phyloP scores from a whole-genome alignment of 1,139 yeast genomes.

The Pichia sp. region DNA sequence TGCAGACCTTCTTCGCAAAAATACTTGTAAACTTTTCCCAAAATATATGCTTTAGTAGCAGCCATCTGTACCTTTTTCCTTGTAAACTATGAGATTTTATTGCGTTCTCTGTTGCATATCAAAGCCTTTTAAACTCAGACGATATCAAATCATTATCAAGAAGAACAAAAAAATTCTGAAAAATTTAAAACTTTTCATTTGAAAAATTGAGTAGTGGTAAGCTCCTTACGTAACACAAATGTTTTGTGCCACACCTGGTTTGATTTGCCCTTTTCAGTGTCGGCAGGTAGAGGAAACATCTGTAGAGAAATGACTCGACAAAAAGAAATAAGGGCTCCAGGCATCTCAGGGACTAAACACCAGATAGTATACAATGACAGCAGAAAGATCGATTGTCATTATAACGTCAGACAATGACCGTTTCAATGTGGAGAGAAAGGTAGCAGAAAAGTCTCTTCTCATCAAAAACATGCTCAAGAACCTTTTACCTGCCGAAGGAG shows the following conservation, averaged over 20 bases:
- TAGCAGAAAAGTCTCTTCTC: slow-evolving; percentile 85
- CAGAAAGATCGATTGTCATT: slow-evolving; percentile 48
- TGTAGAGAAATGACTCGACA: background rate
- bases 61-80: slow-evolving; percentile 5
- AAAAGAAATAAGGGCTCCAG: background rate
- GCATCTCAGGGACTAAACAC: background rate
- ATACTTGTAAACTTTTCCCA: slow-evolving; percentile 9
- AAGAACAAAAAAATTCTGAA: background rate
- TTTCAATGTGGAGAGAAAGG: slow-evolving; percentile 72
- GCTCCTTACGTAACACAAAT: background rate
- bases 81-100: background rate
- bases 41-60: slow-evolving; percentile 9
- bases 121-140: no score
- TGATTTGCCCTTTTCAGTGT: background rate
- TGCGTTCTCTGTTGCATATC: background rate
- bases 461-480: slow-evolving; percentile 90
- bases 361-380: slow-evolving; percentile 17
- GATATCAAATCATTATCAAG: background rate
- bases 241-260: background rate
- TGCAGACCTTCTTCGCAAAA: slow-evolving; percentile 6
- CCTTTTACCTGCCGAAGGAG: slow-evolving; percentile 57
- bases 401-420: slow-evolving; percentile 72
- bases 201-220: background rate
- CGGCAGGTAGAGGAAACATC: background rate
- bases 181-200: background rate